Conservation (phyloP, 1,284 basidiomycete genomes). For the Entoloma clypeatum region DNA sequence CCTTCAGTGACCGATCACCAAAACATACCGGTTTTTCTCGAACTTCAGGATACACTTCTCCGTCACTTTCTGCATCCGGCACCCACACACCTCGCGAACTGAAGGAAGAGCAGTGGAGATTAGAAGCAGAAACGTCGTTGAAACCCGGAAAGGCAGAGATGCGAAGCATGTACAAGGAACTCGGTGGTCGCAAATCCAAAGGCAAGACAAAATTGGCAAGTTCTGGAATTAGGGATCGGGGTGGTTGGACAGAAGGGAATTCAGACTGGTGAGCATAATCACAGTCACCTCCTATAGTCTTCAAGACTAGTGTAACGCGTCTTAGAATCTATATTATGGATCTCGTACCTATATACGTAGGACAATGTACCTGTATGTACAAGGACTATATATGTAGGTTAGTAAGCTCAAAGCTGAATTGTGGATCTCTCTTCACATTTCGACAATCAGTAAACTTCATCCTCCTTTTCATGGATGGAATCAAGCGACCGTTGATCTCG, state of each 20-base stretch:
- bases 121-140: constrained; percentile 48
- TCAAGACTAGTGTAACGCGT: no score
- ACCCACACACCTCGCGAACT: constrained; percentile 75
- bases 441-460: background rate
- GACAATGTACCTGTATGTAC: no score
- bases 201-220: constrained; percentile 62
- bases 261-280: constrained; percentile 22
- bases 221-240: constrained; percentile 56
- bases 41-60: constrained; percentile 46
- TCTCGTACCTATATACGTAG: no score
- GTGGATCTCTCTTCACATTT: background rate
- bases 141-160: constrained; percentile 76
- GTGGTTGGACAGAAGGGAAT: constrained; percentile 56
- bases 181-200: constrained; percentile 80
- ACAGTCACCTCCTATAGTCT: constrained; percentile 1
- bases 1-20: constrained; percentile 43
- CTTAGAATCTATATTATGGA: no score
- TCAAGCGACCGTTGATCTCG: constrained; percentile 45
- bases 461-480: constrained; percentile 4
- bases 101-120: constrained; percentile 70
- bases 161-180: constrained; percentile 85
- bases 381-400: no score
- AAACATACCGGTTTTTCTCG: constrained; percentile 38
- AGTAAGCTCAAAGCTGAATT: no score
- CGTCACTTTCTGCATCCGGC: constrained; percentile 49